These are phyloP conservation scores for Penicillium coffeae DNA, from an alignment of 495 filamentous ascomycete species.

Conservation along the genomic window DNA sequence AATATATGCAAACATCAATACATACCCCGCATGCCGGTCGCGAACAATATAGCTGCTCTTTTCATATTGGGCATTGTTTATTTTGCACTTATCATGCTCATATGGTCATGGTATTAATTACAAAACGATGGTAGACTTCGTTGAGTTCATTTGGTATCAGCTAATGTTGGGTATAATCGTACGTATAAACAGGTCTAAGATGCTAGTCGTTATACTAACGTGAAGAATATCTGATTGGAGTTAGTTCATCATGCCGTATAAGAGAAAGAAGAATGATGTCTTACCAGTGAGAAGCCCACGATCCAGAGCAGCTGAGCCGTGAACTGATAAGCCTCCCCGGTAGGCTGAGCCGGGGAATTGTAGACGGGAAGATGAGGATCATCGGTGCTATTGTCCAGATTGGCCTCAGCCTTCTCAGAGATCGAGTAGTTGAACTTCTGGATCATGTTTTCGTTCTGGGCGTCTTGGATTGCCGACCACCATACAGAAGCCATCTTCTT, in stretches of 20 bases:
- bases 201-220: neutral
- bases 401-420: conserved; percentile 7
- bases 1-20: too few species aligned
- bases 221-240: neutral
- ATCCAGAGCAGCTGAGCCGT: neutral
- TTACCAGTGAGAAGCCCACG: neutral
- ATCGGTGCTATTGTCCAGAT: conserved; percentile 14
- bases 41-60: too few species aligned
- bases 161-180: too few species aligned
- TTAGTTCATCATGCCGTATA: neutral
- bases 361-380: conserved; percentile 14
- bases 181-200: too few species aligned
- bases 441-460: conserved; percentile 18
- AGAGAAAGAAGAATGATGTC: neutral
- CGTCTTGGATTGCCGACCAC: conserved; percentile 38
- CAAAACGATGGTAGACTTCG: too few species aligned
- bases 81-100: too few species aligned
- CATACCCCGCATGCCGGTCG: too few species aligned
- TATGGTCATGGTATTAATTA: too few species aligned
- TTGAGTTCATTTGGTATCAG: too few species aligned
- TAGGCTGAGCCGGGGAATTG: conserved; percentile 11
- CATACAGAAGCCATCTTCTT: conserved; percentile 52
- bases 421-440: conserved; percentile 15
- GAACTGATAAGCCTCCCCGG: neutral
- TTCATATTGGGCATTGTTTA: too few species aligned